Conservation (phyloP, 768 basidiomycete species). For the Paxillus rubicundulus region DNA sequence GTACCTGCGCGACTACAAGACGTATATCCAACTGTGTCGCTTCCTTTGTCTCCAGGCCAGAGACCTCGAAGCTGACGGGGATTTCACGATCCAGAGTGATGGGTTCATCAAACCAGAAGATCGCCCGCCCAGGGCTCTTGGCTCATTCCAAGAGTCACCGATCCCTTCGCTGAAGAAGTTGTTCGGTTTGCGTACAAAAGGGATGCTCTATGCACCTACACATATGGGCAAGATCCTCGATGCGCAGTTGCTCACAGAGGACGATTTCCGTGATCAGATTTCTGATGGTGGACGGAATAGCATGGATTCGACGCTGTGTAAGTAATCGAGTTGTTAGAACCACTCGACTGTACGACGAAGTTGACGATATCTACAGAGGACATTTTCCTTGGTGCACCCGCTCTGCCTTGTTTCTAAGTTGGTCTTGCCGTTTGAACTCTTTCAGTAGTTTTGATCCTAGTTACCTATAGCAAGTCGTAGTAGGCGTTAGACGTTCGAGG, state of each 20-base stretch:
- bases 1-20: slow-evolving; percentile 32
- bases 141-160: slow-evolving; percentile 8
- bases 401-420: no score
- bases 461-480: no score
- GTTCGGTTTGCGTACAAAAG: slow-evolving; percentile 39
- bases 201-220: slow-evolving; percentile 34
- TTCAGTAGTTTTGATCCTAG: no score
- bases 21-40: slow-evolving; percentile 36
- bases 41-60: slow-evolving; percentile 38
- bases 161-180: slow-evolving; percentile 31
- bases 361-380: no score
- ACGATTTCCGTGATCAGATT: slow-evolving; percentile 24
- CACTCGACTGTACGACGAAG: no score
- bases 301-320: no score
- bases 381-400: no score
- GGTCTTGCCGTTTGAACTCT: no score
- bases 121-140: background rate
- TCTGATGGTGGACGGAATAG: background rate
- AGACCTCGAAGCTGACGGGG: slow-evolving; percentile 46
- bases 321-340: no score
- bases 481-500: no score
- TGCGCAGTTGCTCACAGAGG: slow-evolving; percentile 21
- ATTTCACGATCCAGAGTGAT: slow-evolving; percentile 26
- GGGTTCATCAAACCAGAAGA: slow-evolving; percentile 20
- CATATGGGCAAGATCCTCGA: slow-evolving; percentile 42